Evolutionary conservation across 495 filamentous ascomycete genomes (phyloP), one percentile per base, ranked within the genome.

Genomic region (Aspergillus conjunctus): DNA sequence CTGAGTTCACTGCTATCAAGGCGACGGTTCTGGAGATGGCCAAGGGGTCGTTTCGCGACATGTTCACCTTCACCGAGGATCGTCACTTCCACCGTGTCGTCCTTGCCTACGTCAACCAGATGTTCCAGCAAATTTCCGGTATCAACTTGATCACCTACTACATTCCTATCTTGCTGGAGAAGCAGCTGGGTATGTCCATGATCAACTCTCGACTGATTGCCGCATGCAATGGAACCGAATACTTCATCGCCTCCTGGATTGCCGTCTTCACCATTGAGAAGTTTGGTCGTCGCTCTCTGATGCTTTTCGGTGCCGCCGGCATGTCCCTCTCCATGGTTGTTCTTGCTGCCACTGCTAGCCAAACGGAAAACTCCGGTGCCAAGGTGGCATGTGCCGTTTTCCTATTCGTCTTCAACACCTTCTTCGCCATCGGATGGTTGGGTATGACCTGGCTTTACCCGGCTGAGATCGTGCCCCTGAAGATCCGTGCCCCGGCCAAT

Each of bases 111-210:
- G 82, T 90, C 69, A 91, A 89, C 71, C 89, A 91, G 61, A 83
- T 89, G 77, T 91, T 91, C 74, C 89, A 91, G 65, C 88, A 92
- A 61, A 85, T 90, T 32, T 83, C 80, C 0, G 90, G 90, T 21
- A 91, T 92, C 65, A 91, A 91, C 62, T 65, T 92, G 17, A 87
- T 91, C 62, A 88, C 87, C 0, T 90, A 91, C 67, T 92, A 92
- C 58, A 82, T 87, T 1, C 78, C 88, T 7, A 83, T 85, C 4
- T 85, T 92, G 51, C 85, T 89, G 62, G 69, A 85, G 48, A 69
- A 79, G 34, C 79, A 84, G 48, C 78, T 85, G 26, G 77, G 80
- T 2, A 78, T 91, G 31, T 76, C 71, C 46, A 75, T 79, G 39
- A 81, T 81, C 59, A 71, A 83, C 14, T 83, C 89, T 1, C 83